These are phyloP conservation scores for Microbotryum intermedium DNA, from an alignment of 1,284 basidiomycete species.

Conservation along the genomic window DNA sequence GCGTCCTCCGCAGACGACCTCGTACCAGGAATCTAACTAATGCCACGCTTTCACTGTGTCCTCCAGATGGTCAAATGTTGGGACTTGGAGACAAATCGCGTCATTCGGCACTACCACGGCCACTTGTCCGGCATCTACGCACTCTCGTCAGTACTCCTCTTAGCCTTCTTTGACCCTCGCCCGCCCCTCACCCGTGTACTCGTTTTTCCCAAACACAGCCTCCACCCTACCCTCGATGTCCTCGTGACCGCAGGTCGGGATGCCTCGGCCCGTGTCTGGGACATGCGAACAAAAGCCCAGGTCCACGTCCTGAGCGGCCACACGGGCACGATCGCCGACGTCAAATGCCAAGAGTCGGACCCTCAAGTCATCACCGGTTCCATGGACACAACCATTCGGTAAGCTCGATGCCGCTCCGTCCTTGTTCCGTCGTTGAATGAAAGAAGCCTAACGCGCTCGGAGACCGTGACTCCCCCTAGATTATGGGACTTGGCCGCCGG, in stretches of 20 bases:
- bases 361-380: constrained; percentile 96
- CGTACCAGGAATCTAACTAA: not conserved
- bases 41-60: not conserved
- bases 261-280: constrained; percentile 93
- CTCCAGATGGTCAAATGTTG: constrained; percentile 96
- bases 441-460: not conserved
- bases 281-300: constrained; percentile 95
- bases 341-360: constrained; percentile 90
- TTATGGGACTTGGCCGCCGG: constrained; percentile 98
- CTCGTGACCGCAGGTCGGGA: constrained; percentile 92
- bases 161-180: not conserved
- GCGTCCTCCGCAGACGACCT: constrained; percentile 27
- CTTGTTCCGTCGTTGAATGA: not conserved
- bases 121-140: constrained; percentile 94
- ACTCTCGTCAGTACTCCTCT: constrained; percentile 45
- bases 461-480: constrained; percentile 41
- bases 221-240: constrained; percentile 93
- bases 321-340: constrained; percentile 85
- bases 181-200: not conserved
- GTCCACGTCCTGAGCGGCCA: constrained; percentile 90
- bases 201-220: constrained; percentile 37
- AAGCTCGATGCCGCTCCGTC: constrained; percentile 38
- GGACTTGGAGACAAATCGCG: constrained; percentile 98
- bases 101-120: constrained; percentile 95
- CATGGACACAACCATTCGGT: constrained; percentile 95